Evolutionary conservation across 179 eudicot species (phyloP), one percentile per base, ranked within the genome.

Genomic region (Kewa caespitosa): DNA sequence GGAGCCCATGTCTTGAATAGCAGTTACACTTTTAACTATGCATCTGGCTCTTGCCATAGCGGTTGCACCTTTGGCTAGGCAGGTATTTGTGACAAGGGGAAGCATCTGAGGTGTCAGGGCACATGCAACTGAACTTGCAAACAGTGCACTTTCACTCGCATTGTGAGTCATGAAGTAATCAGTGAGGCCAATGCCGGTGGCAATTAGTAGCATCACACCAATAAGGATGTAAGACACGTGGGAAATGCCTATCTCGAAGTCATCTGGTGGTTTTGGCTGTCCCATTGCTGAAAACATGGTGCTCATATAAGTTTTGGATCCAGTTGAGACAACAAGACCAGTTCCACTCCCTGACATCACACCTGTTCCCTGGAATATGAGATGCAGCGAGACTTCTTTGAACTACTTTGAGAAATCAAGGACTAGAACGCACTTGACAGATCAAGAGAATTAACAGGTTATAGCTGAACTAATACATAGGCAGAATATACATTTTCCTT

Each of bases 31-130:
- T 76, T 86, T 86, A 42, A 86, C 82, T 70, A 86, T 86, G 76
- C 89, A 86, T 73, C 84, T 82, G 54, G 80, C 83, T 76, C 46
- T 79, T 55, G 89, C 89, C 89, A 86, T 86, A 64, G 85, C 81
- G 68, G 84, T 68, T 54, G 89, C 89, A 66, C 89, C 89, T 80
- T 84, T 86, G 13, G 89, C 89, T 50, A 86, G 78, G 75, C 89
- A 80, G 39, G 89, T 72, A 62, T 84, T 86, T 50, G 83, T 82
- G 57, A 86, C 67, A 34, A 86, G 74, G 48, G 87, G 89, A 78
- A 86, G 89, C 89, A 86, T 86, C 77, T 86, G 89, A 75, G 89
- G 89, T 67, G 87, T 84, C 79, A 86, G 80, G 65, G 89, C 85
- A 80, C 85, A 79, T 32, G 89, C 89, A 39, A 86, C 85, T 42